phyloP scores from a whole-genome alignment of 2,329 filamentous ascomycete genomes.

The Gremmenia infestans region DNA sequence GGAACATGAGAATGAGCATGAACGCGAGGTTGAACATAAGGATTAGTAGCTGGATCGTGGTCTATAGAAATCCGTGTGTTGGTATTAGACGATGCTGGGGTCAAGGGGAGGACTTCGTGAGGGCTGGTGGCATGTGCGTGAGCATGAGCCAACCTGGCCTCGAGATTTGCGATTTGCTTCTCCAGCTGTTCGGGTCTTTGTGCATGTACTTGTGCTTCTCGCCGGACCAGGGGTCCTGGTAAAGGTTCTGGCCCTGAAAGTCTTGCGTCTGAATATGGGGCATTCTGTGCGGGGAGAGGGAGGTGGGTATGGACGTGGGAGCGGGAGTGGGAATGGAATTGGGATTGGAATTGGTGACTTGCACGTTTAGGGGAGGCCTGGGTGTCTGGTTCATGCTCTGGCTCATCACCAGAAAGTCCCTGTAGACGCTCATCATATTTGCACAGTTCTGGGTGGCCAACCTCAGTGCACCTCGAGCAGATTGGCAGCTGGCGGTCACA shows the following conservation, averaged over 20 bases:
- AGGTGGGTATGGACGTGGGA: background rate
- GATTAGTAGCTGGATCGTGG: background rate
- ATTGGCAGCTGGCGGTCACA: conserved; percentile 3
- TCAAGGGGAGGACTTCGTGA: background rate
- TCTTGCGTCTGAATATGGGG: background rate
- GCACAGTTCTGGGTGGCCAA: background rate
- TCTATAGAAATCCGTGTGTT: background rate
- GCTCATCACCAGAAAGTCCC: background rate
- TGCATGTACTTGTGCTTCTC: background rate
- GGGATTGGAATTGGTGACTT: background rate
- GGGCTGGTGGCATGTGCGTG: background rate
- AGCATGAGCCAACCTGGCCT: background rate
- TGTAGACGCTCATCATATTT: background rate
- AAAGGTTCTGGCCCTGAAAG: background rate
- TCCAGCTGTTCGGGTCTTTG: background rate
- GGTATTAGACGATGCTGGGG: background rate
- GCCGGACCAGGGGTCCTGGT: background rate
- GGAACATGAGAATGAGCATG: background rate
- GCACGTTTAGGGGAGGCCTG: background rate
- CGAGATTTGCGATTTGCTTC: background rate
- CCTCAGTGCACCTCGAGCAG: background rate
- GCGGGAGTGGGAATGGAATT: background rate
- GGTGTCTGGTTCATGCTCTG: background rate
- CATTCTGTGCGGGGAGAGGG: background rate
- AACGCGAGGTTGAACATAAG: background rate